These are phyloP conservation scores for Debaryomyces subglobosus DNA, from an alignment of 1,139 yeast species.

Conservation along the genomic window DNA sequence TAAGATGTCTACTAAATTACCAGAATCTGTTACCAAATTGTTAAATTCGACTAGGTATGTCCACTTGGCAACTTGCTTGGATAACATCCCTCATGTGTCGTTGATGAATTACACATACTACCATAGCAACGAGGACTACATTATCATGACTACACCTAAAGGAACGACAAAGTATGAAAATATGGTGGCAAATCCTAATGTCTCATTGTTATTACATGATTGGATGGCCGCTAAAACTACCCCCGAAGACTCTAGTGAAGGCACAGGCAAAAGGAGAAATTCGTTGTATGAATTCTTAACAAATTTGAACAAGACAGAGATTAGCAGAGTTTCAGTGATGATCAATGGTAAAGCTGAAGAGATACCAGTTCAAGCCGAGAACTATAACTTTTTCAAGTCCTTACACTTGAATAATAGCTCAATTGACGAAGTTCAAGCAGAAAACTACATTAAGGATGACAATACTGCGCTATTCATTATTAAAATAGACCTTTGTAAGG, in stretches of 20 bases:
- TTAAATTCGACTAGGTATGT: constrained; percentile 66
- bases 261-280: constrained; percentile 34
- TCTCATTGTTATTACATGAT: constrained; percentile 82
- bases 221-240: constrained; percentile 66
- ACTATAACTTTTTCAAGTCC: constrained; percentile 58
- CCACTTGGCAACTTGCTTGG: constrained; percentile 77
- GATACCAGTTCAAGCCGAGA: constrained; percentile 38
- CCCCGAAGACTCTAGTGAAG: constrained; percentile 18
- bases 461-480: constrained; percentile 69
- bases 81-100: constrained; percentile 77
- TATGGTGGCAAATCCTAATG: constrained; percentile 67
- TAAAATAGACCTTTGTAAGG: constrained; percentile 65
- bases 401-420: constrained; percentile 63
- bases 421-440: constrained; percentile 70
- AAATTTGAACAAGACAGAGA: constrained; percentile 72
- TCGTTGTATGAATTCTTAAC: constrained; percentile 65
- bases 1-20: constrained; percentile 36
- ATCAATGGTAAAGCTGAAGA: constrained; percentile 69
- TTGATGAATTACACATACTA: constrained; percentile 84
- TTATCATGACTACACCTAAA: constrained; percentile 71
- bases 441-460: constrained; percentile 50
- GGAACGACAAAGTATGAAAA: constrained; percentile 73
- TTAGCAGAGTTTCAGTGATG: constrained; percentile 78
- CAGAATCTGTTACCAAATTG: constrained; percentile 56
- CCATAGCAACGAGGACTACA: constrained; percentile 44